phyloP scores from a whole-genome alignment of 495 filamentous ascomycete species.

The Podospora fimiseda region DNA sequence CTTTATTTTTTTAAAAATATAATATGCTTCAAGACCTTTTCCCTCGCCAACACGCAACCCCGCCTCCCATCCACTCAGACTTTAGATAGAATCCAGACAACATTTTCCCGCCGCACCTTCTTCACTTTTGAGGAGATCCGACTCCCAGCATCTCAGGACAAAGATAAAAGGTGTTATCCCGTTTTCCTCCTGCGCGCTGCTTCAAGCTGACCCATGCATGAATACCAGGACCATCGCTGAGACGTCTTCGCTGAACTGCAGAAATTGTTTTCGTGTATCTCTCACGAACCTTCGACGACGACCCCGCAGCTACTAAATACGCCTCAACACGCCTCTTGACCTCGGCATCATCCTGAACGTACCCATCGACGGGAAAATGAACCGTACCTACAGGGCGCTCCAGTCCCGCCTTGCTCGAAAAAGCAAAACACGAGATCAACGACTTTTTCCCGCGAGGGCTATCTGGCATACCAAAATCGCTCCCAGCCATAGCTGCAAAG shows the following conservation, averaged over 20 bases:
- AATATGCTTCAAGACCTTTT: too few relatives aligned
- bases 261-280: constrained; percentile 3
- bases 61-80: too few relatives aligned
- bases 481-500: constrained; percentile 12
- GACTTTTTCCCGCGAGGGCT: neutral
- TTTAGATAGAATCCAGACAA: too few relatives aligned
- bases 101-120: too few relatives aligned
- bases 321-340: neutral
- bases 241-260: constrained; percentile 11
- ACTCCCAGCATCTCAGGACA: constrained; percentile 7
- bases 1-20: too few relatives aligned
- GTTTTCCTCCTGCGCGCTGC: constrained; percentile 11
- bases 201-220: constrained; percentile 19
- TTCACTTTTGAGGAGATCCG: too few relatives aligned
- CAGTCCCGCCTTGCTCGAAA: neutral
- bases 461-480: neutral
- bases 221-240: constrained; percentile 6
- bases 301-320: neutral
- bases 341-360: neutral
- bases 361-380: constrained; percentile 1
- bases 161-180: constrained; percentile 12
- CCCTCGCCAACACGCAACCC: too few relatives aligned
- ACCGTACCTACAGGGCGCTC: neutral
- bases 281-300: neutral
- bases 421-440: constrained; percentile 1